These are phyloP conservation scores for Aspergillus candidus DNA, from an alignment of 2,329 filamentous ascomycete species.

Conservation along the genomic window DNA sequence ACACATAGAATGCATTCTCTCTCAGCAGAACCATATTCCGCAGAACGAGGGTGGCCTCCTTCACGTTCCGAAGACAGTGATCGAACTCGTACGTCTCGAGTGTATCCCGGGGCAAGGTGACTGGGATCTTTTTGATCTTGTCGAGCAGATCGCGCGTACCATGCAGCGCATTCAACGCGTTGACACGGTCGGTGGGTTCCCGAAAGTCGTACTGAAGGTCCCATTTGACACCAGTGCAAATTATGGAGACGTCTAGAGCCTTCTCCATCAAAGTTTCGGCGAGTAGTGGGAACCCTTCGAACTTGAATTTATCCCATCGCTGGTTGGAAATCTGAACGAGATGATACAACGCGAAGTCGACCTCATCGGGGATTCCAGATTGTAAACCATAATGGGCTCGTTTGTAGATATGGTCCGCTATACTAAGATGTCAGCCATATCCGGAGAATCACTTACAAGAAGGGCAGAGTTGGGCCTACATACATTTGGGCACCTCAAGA, in stretches of 20 bases:
- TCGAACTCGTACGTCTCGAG: constrained; percentile 66
- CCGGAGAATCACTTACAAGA: background rate
- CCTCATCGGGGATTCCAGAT: constrained; percentile 71
- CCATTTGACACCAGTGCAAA: constrained; percentile 83
- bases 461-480: constrained; percentile 8
- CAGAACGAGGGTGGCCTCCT: constrained; percentile 79
- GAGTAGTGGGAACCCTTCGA: constrained; percentile 82
- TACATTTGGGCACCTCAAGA: constrained; percentile 34
- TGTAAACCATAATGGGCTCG: constrained; percentile 78
- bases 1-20: constrained; percentile 79
- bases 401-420: constrained; percentile 67
- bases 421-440: constrained; percentile 10
- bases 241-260: constrained; percentile 65
- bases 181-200: constrained; percentile 48
- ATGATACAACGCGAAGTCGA: constrained; percentile 89
- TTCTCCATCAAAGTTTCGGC: constrained; percentile 85
- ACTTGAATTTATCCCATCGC: constrained; percentile 90
- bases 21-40: constrained; percentile 93
- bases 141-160: constrained; percentile 68
- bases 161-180: constrained; percentile 58
- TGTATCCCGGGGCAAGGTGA: constrained; percentile 56
- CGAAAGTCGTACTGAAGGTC: constrained; percentile 61
- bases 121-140: constrained; percentile 59
- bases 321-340: constrained; percentile 94
- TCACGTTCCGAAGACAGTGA: constrained; percentile 67